Evolutionary conservation across 78 protist species (phyloP), one percentile per base, ranked within the genome.

Genomic region (Dictyostelium firmibasis): DNA sequence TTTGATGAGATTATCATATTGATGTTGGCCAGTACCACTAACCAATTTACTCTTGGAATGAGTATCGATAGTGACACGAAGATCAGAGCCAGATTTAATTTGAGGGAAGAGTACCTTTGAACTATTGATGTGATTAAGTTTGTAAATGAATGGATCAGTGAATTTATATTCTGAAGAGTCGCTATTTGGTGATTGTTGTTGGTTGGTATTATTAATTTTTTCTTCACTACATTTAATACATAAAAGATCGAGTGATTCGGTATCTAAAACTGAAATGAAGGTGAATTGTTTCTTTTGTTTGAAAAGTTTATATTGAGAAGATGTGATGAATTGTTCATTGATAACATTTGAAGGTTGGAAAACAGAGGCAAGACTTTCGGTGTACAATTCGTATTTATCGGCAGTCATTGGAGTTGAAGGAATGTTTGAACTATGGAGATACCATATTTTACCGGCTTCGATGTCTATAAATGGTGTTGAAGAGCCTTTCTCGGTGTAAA

Each of bases 351-450:
- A 53, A 8, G 86, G 43, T 69, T 89, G 94, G 72, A 89, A 89
- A 20, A 81, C 84, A 3, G 78, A 76, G 57, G 83, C 94, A 6
- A 89, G 60, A 29, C 81, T 79, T n/a, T 89, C 94, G 0, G 94
- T 89, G 78, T 81, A 81, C 38, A 78, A 84, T 70, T 89, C 94
- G 11, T 89, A 89, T 81, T 89, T 89, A 60, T 89, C 94, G 16
- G 94, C 3, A 0, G 86, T 33, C 94, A 89, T 89, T 60, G 94
- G 83, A 5, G 94, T 60, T 4, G 94, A 70, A 38, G 94, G 94
- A n/a, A 89, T 81, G 33, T 81, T 78, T 18, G 57, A 27, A 43
- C 83, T 43, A 14, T 89, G 64, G 47, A 89, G 74, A 60, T 64
- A 89, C 86, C 86, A 81, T 6, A 89, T 81, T 75, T 89, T 89